phyloP scores from a whole-genome alignment of 768 basidiomycete genomes.

The Pleurotus tuoliensis region DNA sequence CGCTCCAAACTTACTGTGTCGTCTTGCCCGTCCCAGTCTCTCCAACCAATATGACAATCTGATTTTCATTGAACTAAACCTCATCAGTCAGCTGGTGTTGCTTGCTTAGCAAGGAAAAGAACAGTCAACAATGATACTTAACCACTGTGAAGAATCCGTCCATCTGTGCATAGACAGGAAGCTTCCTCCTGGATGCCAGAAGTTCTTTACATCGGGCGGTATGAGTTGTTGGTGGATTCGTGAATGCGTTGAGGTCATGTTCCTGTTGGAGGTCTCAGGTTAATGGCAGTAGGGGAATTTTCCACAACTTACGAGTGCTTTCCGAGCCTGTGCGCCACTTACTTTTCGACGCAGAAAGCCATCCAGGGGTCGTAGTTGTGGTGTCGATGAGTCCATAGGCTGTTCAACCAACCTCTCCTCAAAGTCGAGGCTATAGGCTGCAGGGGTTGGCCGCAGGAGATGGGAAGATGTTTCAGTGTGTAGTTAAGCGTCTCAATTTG shows the following conservation, averaged over 20 bases:
- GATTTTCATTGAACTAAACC: slow-evolving; percentile 67
- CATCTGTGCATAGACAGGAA: slow-evolving; percentile 94
- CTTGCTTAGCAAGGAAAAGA: too few species aligned
- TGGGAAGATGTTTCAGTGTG: too few species aligned
- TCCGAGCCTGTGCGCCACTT: neutral
- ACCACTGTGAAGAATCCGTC: slow-evolving; percentile 88
- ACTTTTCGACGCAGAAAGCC: neutral
- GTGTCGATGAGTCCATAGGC: neutral
- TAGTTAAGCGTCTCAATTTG: too few species aligned
- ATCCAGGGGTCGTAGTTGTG: neutral
- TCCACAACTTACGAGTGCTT: neutral
- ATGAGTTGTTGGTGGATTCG: slow-evolving; percentile 57
- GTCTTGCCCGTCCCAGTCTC: slow-evolving; percentile 96
- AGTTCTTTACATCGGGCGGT: slow-evolving; percentile 83
- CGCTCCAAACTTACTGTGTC: slow-evolving; percentile 64
- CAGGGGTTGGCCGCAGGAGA: too few species aligned
- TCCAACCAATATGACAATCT: slow-evolving; percentile 88
- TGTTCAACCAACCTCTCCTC: neutral
- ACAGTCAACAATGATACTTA: slow-evolving; percentile 27
- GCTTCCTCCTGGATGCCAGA: slow-evolving; percentile 74
- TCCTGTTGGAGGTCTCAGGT: slow-evolving; percentile 44
- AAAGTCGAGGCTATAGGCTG: too few species aligned
- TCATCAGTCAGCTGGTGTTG: slow-evolving; percentile 10
- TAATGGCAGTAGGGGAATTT: neutral
- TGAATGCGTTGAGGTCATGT: slow-evolving; percentile 85